Percentiles rank a stretch among this genome's conserved stretches.
These are phyloP conservation scores for Trichoderma aggressivum DNA, from an alignment of 2,329 filamentous ascomycete genomes.

Conservation along the genomic window DNA sequence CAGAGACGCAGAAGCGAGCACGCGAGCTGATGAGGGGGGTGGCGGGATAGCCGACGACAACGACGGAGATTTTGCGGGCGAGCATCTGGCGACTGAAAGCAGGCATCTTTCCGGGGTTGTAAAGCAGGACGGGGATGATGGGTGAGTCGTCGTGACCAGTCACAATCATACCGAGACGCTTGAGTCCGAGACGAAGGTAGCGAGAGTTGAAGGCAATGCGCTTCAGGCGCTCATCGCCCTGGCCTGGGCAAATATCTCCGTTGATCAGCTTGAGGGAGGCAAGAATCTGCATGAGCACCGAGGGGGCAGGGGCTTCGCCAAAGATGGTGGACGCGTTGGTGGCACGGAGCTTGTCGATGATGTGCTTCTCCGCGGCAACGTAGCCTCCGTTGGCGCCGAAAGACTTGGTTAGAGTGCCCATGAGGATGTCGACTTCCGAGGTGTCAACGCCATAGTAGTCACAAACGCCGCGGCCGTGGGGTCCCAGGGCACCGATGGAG, in stretches of 20 bases:
- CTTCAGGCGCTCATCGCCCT: conserved; percentile 93
- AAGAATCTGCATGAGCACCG: conserved; percentile 86
- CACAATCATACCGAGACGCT: conserved; percentile 93
- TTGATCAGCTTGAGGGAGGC: conserved; percentile 83
- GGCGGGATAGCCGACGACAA: conserved; percentile 94
- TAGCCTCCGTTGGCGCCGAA: conserved; percentile 98
- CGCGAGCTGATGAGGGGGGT: conserved; percentile 93
- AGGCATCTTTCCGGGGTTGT: conserved; percentile 98
- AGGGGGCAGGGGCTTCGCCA: conserved; percentile 83
- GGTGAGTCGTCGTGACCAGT: conserved; percentile 98
- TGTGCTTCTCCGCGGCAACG: conserved; percentile 80
- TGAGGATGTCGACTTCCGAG: conserved; percentile 84
- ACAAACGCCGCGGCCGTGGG: conserved; percentile 85
- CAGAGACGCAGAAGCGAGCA: conserved; percentile 91
- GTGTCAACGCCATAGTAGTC: conserved; percentile 95
- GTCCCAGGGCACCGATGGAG: conserved; percentile 89
- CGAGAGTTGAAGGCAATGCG: conserved; percentile 97
- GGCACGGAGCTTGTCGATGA: conserved; percentile 86
- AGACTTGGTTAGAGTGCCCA: conserved; percentile 97
- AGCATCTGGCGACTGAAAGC: conserved; percentile 99
- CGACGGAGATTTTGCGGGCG: conserved; percentile 93
- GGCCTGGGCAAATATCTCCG: conserved; percentile 81
- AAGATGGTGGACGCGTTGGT: conserved; percentile 84
- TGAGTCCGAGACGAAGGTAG: conserved; percentile 94
- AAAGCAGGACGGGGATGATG: conserved; percentile 90